Evolutionary conservation across 768 basidiomycete genomes (phyloP), one percentile per base, ranked within the genome.

Genomic region (Lyophyllum shimeji): DNA sequence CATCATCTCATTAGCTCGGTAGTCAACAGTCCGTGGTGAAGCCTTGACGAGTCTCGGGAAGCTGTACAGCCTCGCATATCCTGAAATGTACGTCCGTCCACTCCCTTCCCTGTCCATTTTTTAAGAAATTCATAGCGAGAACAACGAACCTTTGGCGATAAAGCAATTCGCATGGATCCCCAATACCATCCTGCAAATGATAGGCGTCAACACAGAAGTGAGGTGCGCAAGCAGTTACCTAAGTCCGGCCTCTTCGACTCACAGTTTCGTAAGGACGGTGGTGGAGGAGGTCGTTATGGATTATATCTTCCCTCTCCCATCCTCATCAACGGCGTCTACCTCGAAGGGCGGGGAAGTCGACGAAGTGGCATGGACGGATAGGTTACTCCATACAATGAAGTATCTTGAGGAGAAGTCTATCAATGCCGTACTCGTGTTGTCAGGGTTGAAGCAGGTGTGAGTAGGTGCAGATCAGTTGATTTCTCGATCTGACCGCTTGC

Each of bases 121-220:
- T 56, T 61, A 18, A 64, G 33, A 42, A n/a, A 17, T 23, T 50
- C 43, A 4, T 47, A 98, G 96, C 59, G 94, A 96, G 67, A 86
- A 85, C 56, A 84, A 85, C 39, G 91, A 94, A 52, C 71, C 79
- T 1, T 75, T 82, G 0, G 93, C 93, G 1, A 78, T 87, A 27
- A 64, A 74, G 15, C 90, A 95, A 45, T 98, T 98, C 65, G 85
- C 84, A 0, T 99, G 97, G 97, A 98, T 99, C 58, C 95, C 97
- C 0, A 79, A 87, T 24, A 75, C 79, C 39, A 75, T 98, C 27
- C 74, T 95, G 8, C 77, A 78, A 40, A 79, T 81, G 57, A 75
- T 79, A 8, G 70, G 75, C n/a, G 67, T 79, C 17, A 79, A 75
- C 13, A 34, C 69, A 0, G 89, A 92, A 63, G 77, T 85, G 42